Evolutionary conservation across 805 yeast species (phyloP), one percentile per base, ranked within the genome.

Genomic region (Clavispora carvajalis): DNA sequence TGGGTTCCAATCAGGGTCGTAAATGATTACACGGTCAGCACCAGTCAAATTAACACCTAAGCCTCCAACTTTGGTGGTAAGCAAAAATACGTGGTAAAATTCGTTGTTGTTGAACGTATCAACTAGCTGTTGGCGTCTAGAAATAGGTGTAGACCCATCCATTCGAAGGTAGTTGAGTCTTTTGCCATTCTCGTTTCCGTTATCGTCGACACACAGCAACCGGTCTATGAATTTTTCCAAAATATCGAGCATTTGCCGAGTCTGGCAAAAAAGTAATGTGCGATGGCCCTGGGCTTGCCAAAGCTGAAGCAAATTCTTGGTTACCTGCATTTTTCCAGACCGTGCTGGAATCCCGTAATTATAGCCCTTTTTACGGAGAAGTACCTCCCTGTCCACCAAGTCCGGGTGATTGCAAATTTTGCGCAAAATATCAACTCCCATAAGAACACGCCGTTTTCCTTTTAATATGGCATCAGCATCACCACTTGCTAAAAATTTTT

Each of bases 1-100:
- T 1, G 99, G 99, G 55, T 91, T 91, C 99, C 99, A 91, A 62
- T 93, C 98, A 0, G 99, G 99, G 55, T 91, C 99, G 58, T 76
- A 91, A 12, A 91, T 91, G 17, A 91, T 87, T 10, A 91, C 96
- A 34, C 98, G 67, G 49, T 89, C 89, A 0, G 99, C 98, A 3
- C 98, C 98, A 0, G 96, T 91, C 34, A 91, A 60, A 59, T 91
- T 91, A 1, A 91, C 86, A 16, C 99, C 99, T 29, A 93, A 66
- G 0, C 99, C 99, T 16, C 99, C 99, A 6, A 93, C 99, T 54
- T 91, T 78, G 0, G 99, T 93, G 0, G 99, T 93, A 28, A 93
- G 65, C 17, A 93, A 61, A 58, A 93, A 93, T 2, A 93, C 76
- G 36, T 72, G 65, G 42, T 76, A 76, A 22, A 63, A 56, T 1